A percentile compares a stretch with the other conserved stretches of the same genome.
These are phyloP conservation scores for Aegilops longissima DNA, from an alignment of 176 grass and related monocot genomes.

Conservation along the genomic window DNA sequence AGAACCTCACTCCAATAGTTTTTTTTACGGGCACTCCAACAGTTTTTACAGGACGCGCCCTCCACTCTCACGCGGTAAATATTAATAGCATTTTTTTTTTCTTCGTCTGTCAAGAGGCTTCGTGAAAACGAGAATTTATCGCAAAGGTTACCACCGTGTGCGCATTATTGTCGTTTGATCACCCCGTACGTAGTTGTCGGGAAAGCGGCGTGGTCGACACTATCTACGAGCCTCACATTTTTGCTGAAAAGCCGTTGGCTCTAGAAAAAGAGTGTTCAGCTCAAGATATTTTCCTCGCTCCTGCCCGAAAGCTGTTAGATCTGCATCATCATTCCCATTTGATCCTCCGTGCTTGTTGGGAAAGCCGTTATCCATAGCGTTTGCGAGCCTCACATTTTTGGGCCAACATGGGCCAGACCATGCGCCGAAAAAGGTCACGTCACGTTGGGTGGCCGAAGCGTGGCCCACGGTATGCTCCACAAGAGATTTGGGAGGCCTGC, in stretches of 20 bases:
- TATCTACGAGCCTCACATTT: not conserved
- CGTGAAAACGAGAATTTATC: not conserved
- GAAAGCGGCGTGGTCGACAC: not conserved
- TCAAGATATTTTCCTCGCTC: not conserved
- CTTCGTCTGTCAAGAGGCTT: not conserved
- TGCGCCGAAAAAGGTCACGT: not conserved
- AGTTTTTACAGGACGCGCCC: not conserved
- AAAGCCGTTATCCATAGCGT: not conserved
- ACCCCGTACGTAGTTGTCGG: not conserved
- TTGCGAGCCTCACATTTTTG: not conserved
- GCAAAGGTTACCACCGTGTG: too few species aligned
- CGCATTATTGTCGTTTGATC: too few species aligned
- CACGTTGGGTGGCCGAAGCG: not conserved
- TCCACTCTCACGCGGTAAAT: not conserved
- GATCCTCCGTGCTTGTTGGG: not conserved
- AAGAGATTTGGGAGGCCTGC: not conserved
- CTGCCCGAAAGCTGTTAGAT: not conserved
- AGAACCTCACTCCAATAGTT: not conserved
- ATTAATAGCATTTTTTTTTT: not conserved
- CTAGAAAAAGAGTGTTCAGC: not conserved
- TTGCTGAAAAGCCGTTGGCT: not conserved
- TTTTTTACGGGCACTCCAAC: not conserved
- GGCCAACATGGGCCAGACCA: conserved; percentile 18
- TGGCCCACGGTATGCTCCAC: not conserved
- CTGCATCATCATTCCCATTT: not conserved